Conservation (phyloP, 768 basidiomycete species). For the Astraeus odoratus region DNA sequence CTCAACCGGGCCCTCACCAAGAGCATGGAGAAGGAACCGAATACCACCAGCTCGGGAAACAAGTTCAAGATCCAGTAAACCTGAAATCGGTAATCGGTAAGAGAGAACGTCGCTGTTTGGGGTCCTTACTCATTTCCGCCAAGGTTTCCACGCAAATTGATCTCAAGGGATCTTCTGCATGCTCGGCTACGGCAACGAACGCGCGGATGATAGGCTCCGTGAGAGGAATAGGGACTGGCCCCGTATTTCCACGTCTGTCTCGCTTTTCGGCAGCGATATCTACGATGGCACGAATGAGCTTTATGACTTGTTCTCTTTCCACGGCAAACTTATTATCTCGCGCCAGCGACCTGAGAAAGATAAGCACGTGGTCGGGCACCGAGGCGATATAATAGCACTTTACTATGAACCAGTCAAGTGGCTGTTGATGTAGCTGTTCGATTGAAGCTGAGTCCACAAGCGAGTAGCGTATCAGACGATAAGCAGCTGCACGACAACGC, state of each 20-base stretch:
- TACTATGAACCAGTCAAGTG: conserved; percentile 86
- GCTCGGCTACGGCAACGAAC: conserved; percentile 89
- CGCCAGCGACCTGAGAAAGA: conserved; percentile 57
- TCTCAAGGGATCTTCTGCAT: conserved; percentile 84
- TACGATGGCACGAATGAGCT: conserved; percentile 77
- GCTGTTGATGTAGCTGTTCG: conserved; percentile 50
- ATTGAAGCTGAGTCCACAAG: conserved; percentile 72
- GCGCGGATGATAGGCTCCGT: conserved; percentile 79
- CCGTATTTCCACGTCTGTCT: conserved; percentile 33
- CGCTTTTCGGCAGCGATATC: conserved; percentile 62
- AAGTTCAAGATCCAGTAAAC: conserved; percentile 81
- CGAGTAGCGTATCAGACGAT: conserved; percentile 74
- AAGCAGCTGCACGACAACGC: conserved; percentile 73
- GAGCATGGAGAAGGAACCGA: conserved; percentile 74
- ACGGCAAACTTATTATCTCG: conserved; percentile 77
- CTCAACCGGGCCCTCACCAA: conserved; percentile 87
- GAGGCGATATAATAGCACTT: conserved; percentile 44
- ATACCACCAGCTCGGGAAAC: conserved; percentile 78
- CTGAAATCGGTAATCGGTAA: conserved; percentile 34
- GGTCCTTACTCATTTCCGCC: conserved; percentile 73
- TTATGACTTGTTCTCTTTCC: conserved; percentile 90
- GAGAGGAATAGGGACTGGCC: conserved; percentile 47
- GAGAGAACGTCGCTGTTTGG: conserved; percentile 2
- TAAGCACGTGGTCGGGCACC: conserved; percentile 2
- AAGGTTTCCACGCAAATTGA: conserved; percentile 79